Evolutionary conservation across 257 asterid genomes (phyloP).

Genomic region (Marsdenia floribunda): DNA sequence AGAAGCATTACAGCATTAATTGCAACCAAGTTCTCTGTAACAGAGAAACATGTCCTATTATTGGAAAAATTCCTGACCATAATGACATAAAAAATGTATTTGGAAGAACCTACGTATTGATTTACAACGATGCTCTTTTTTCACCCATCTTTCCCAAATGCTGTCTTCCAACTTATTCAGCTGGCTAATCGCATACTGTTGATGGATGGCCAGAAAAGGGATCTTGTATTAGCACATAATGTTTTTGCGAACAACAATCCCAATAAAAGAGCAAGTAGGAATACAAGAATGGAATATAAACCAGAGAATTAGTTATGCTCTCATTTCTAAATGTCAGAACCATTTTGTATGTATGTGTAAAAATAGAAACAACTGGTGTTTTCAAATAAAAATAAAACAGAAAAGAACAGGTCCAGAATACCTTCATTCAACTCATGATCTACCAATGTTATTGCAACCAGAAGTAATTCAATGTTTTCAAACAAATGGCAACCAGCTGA

Average conservation of each 20-base stretch:
- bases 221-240: conserved; percentile 18
- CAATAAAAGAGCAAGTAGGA: not conserved
- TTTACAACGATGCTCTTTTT: conserved; percentile 38
- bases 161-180: conserved; percentile 86
- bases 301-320: not conserved
- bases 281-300: not conserved
- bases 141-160: conserved; percentile 85
- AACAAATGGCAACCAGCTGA: not conserved
- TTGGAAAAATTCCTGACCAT: not conserved
- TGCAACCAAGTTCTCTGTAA: not conserved
- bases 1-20: not conserved
- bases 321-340: too few relatives aligned
- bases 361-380: not conserved
- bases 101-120: conserved; percentile 35
- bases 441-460: not conserved
- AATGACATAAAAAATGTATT: not conserved
- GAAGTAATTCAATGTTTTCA: not conserved
- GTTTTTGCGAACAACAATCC: not conserved
- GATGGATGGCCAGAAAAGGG: conserved; percentile 24
- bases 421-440: not conserved
- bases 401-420: conserved; percentile 2
- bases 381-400: not conserved
- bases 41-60: not conserved
- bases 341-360: not conserved
- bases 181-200: conserved; percentile 84